These are phyloP conservation scores for Hibiscus tridactylites DNA, from an alignment of 345 rosid genomes.

Conservation along the genomic window DNA sequence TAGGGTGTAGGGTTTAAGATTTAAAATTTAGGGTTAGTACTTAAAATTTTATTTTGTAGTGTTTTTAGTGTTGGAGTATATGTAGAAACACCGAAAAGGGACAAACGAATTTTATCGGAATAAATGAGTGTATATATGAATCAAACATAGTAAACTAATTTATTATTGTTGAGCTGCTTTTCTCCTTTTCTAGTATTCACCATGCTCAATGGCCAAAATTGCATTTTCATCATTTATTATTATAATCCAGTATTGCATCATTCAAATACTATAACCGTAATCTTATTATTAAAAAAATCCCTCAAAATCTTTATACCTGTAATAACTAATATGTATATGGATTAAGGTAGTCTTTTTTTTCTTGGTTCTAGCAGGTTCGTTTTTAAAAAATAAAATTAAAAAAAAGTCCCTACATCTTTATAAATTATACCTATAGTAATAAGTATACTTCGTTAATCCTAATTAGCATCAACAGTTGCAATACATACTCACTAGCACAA, in stretches of 20 bases:
- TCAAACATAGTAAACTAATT: neutral
- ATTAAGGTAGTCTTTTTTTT: neutral
- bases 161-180: neutral
- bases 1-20: too few species aligned
- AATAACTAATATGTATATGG: neutral
- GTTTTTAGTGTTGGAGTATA: too few species aligned
- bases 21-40: too few species aligned
- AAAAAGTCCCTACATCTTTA: too few species aligned
- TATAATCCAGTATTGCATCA: neutral
- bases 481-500: neutral
- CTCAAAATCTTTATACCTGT: neutral
- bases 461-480: neutral
- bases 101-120: too few species aligned
- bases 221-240: neutral
- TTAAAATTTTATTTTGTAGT: too few species aligned
- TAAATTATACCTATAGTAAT: neutral
- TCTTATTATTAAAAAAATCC: neutral
- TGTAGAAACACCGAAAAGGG: too few species aligned
- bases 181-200: neutral
- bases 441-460: neutral
- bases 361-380: neutral
- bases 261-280: neutral
- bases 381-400: too few species aligned
- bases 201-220: neutral
- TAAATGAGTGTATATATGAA: neutral